Evolutionary conservation across 305 asterid species (phyloP).

Genomic region (Nicotiana rustica): DNA sequence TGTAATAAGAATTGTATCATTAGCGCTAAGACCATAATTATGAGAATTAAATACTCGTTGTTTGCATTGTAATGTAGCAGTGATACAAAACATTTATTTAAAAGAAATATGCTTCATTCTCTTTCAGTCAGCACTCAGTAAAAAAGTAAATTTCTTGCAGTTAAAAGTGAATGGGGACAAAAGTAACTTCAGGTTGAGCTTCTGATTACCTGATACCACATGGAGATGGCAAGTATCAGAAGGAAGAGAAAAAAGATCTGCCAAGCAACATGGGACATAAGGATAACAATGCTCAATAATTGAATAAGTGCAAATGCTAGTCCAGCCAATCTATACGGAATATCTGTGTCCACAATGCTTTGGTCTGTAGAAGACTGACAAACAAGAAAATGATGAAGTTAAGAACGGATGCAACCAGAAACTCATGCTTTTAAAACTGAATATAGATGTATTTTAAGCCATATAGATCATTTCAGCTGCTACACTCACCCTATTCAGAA

Average conservation of each 20-base stretch:
- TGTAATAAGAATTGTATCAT: slow-evolving; percentile 42
- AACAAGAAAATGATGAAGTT: slow-evolving; percentile 31
- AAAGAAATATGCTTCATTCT: not conserved
- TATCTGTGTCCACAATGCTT: slow-evolving; percentile 79
- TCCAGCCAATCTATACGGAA: slow-evolving; percentile 84
- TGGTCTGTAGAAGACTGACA: slow-evolving; percentile 82
- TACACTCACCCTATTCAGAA: slow-evolving; percentile 74
- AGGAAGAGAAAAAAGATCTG: slow-evolving; percentile 73
- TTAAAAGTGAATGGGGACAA: not conserved
- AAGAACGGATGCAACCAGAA: slow-evolving; percentile 9
- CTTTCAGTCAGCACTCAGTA: slow-evolving; percentile 1
- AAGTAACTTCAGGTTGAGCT: not conserved
- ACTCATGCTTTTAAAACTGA: not conserved
- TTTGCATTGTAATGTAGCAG: not conserved
- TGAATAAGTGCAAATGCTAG: slow-evolving; percentile 83
- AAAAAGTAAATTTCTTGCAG: slow-evolving; percentile 1
- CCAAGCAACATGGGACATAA: slow-evolving; percentile 82
- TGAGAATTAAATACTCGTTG: not conserved
- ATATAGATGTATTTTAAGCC: not conserved
- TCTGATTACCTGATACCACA: slow-evolving; percentile 73
- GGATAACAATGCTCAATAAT: slow-evolving; percentile 70
- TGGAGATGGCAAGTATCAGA: slow-evolving; percentile 62
- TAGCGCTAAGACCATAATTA: not conserved
- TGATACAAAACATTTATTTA: not conserved
- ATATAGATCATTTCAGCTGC: not conserved